Evolutionary conservation across 345 rosid species (phyloP).

Genomic region (Odontarrhena argentea): DNA sequence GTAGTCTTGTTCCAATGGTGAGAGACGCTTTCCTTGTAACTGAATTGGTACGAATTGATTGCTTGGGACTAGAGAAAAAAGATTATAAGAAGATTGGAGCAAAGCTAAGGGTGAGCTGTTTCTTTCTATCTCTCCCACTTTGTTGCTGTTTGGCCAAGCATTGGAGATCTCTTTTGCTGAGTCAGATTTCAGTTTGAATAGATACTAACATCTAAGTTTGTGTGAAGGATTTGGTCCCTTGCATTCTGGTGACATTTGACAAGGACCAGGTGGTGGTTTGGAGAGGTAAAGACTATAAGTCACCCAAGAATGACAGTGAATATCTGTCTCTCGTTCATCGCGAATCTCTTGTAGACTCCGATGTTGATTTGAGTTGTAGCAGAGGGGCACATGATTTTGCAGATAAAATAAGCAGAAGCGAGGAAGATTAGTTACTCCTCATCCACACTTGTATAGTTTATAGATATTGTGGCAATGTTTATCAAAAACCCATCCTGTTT

Average conservation of each 20-base stretch:
- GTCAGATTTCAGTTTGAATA: not conserved
- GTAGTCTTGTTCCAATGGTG: constrained; percentile 84
- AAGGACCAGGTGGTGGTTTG: constrained; percentile 91
- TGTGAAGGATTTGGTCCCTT: constrained; percentile 80
- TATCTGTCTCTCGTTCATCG: constrained; percentile 38
- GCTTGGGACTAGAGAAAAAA: constrained; percentile 77
- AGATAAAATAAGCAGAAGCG: not conserved
- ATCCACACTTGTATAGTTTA: constrained; percentile 23
- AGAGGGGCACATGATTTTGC: not conserved
- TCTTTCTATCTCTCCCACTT: not conserved
- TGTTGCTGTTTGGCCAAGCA: not conserved
- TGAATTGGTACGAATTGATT: constrained; percentile 80
- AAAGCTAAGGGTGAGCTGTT: constrained; percentile 72
- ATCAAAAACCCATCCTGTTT: not conserved
- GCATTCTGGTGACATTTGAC: constrained; percentile 81
- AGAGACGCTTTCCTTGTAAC: constrained; percentile 80
- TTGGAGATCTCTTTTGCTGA: not conserved
- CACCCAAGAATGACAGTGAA: constrained; percentile 48
- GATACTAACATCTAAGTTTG: constrained; percentile 15
- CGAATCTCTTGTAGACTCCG: constrained; percentile 38
- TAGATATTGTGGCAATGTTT: not conserved
- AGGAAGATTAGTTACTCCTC: constrained; percentile 7
- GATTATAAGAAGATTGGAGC: constrained; percentile 94
- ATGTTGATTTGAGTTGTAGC: not conserved
- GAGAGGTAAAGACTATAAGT: constrained; percentile 73